Evolutionary conservation across 2,329 filamentous ascomycete species (phyloP).

Genomic region (Xylariales sp.): DNA sequence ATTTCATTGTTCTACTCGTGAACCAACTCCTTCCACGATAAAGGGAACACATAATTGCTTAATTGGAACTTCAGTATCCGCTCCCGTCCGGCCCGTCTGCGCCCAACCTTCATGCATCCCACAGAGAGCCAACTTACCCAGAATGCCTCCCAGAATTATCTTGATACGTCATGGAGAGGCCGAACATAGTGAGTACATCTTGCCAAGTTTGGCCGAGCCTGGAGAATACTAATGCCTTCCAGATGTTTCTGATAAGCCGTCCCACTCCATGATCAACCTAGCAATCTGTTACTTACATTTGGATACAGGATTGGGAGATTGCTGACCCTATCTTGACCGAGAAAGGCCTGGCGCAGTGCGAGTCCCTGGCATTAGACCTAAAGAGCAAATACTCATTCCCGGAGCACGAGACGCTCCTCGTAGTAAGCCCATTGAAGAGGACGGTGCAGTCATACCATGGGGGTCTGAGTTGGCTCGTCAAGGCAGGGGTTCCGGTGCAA

Average conservation of each 20-base stretch:
- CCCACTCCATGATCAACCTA: background rate
- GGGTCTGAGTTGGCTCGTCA: constrained; percentile 24
- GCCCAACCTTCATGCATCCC: no score
- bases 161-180: constrained; percentile 38
- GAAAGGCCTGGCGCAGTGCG: constrained; percentile 24
- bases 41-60: no score
- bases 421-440: constrained; percentile 26
- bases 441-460: constrained; percentile 25
- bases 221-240: constrained; percentile 9
- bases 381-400: constrained; percentile 17
- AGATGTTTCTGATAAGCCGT: constrained; percentile 27
- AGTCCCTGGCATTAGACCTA: constrained; percentile 20
- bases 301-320: constrained; percentile 25
- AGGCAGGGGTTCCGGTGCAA: constrained; percentile 22
- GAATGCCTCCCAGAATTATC: constrained; percentile 35
- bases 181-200: constrained; percentile 30
- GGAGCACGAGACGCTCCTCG: constrained; percentile 21
- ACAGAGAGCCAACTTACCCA: no score
- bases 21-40: no score
- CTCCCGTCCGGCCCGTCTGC: no score
- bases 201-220: constrained; percentile 1
- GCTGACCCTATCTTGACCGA: constrained; percentile 25
- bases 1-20: no score
- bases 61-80: no score
- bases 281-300: constrained; percentile 17